phyloP scores from a whole-genome alignment of 2,329 filamentous ascomycete genomes.

The Lecanicillium sp. region DNA sequence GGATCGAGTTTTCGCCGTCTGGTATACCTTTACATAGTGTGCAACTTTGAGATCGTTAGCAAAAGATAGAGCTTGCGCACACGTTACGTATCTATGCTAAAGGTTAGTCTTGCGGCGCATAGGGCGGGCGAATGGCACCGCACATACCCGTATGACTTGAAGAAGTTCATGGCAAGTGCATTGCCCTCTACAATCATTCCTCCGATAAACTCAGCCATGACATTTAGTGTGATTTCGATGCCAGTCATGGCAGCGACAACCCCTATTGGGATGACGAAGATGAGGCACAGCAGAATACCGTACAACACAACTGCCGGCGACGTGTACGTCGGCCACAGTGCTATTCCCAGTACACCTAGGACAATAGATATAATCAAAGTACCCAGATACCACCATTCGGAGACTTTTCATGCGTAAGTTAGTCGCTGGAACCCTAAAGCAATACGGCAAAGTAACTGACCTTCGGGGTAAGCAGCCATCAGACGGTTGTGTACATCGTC shows the following conservation, averaged over 20 bases:
- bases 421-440: background rate
- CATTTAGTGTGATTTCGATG: constrained; percentile 25
- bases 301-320: constrained; percentile 27
- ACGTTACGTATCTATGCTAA: constrained; percentile 21
- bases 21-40: constrained; percentile 34
- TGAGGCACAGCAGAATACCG: constrained; percentile 23
- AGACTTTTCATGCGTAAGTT: constrained; percentile 19
- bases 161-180: constrained; percentile 30
- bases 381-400: constrained; percentile 34
- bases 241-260: constrained; percentile 30
- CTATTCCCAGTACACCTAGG: constrained; percentile 20
- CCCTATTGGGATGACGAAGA: constrained; percentile 29
- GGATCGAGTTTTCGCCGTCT: background rate
- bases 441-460: constrained; percentile 1
- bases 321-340: constrained; percentile 27
- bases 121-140: too few relatives aligned
- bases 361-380: constrained; percentile 15
- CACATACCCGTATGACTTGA: constrained; percentile 24
- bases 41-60: constrained; percentile 40
- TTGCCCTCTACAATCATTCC: constrained; percentile 26
- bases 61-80: constrained; percentile 13
- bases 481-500: constrained; percentile 23
- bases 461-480: constrained; percentile 21
- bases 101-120: too few relatives aligned
- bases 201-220: constrained; percentile 31